Evolutionary conservation across 495 filamentous ascomycete species (phyloP).

Genomic region (Aspergillus biplanus): DNA sequence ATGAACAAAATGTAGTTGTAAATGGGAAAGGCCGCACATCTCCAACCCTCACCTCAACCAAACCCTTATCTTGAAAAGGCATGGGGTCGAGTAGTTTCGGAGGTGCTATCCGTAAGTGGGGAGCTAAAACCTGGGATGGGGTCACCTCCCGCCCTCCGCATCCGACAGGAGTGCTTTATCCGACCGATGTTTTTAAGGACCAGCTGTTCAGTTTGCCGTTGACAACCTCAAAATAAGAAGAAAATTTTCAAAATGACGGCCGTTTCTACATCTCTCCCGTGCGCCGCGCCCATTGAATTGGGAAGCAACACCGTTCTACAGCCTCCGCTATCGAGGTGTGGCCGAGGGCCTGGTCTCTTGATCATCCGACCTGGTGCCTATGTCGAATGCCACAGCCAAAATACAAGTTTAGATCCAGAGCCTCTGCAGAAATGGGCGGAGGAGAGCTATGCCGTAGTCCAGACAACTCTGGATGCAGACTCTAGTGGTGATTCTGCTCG

Average conservation of each 20-base stretch:
- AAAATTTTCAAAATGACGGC: slow-evolving; percentile 5
- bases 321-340: slow-evolving; percentile 59
- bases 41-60: too few relatives aligned
- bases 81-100: too few relatives aligned
- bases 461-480: slow-evolving; percentile 29
- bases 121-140: too few relatives aligned
- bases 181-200: neutral
- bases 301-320: slow-evolving; percentile 36
- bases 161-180: too few relatives aligned
- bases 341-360: slow-evolving; percentile 57
- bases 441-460: slow-evolving; percentile 40
- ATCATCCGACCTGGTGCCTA: slow-evolving; percentile 37
- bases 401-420: slow-evolving; percentile 35
- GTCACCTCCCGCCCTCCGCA: too few relatives aligned
- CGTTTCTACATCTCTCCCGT: slow-evolving; percentile 15
- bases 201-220: neutral
- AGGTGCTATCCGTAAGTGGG: too few relatives aligned
- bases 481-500: slow-evolving; percentile 12
- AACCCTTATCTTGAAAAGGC: too few relatives aligned
- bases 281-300: slow-evolving; percentile 16
- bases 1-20: too few relatives aligned
- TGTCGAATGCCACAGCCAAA: slow-evolving; percentile 27
- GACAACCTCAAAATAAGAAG: neutral
- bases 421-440: slow-evolving; percentile 46
- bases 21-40: too few relatives aligned